Conservation (phyloP, 257 asterid species). For the Prunella vulgaris region DNA sequence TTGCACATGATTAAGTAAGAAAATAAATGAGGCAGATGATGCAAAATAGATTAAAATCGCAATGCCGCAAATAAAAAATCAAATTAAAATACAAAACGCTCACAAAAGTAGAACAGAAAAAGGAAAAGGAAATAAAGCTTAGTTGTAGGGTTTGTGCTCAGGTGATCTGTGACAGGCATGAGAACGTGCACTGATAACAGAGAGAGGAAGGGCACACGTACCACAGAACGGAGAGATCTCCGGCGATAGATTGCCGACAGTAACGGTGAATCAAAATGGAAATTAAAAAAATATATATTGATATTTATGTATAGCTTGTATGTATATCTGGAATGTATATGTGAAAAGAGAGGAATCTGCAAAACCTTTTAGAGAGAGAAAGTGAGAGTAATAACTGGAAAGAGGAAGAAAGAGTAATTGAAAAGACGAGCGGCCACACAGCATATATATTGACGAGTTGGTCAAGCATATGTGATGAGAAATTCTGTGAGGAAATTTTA, state of each 20-base stretch:
- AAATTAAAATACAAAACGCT: neutral
- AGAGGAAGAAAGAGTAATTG: constrained; percentile 11
- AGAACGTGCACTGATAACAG: neutral
- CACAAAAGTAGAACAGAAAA: neutral
- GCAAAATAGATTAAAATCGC: constrained; percentile 16
- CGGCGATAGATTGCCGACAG: constrained; percentile 25
- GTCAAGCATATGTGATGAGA: neutral
- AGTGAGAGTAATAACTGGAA: constrained; percentile 18
- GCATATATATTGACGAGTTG: neutral
- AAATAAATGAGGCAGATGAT: neutral
- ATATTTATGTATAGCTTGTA: neutral
- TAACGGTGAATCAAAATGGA: neutral
- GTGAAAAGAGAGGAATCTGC: constrained; percentile 24
- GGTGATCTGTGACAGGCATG: constrained; percentile 34
- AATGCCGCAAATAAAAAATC: neutral
- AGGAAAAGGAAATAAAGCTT: neutral
- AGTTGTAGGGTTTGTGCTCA: constrained; percentile 26
- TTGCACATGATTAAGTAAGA: neutral
- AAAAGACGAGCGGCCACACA: constrained; percentile 24
- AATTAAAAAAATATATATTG: neutral
- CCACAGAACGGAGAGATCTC: constrained; percentile 34
- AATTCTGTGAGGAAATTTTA: neutral
- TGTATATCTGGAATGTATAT: constrained; percentile 2
- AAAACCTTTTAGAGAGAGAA: constrained; percentile 31
- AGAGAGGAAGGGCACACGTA: constrained; percentile 19